Percentiles rank a stretch among this genome's conserved stretches.
phyloP scores from a whole-genome alignment of 768 basidiomycete genomes.

The Naematelia aurantialba region DNA sequence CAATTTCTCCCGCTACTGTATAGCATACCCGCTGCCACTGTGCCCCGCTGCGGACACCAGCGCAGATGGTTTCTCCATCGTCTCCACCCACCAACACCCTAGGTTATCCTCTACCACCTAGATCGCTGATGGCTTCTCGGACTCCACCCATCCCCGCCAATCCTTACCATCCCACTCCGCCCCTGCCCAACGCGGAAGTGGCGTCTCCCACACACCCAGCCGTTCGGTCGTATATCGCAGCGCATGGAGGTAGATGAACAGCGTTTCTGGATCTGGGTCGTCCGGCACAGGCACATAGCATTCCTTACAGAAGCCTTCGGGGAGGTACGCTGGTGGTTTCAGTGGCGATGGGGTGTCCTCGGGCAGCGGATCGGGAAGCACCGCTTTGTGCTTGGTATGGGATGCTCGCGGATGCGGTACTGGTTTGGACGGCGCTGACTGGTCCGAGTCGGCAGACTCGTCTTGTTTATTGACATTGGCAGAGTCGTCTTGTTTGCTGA shows the following conservation, averaged over 20 bases:
- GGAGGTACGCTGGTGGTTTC: conserved; percentile 33
- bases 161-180: conserved; percentile 50
- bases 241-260: conserved; percentile 96
- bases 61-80: no score
- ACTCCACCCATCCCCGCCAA: conserved; percentile 43
- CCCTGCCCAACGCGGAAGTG: conserved; percentile 72
- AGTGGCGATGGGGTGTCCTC: conserved; percentile 29
- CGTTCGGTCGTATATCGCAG: conserved; percentile 56
- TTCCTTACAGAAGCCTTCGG: conserved; percentile 68
- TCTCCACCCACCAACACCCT: no score
- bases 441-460: not conserved
- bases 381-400: conserved; percentile 4
- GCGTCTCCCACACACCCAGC: conserved; percentile 40
- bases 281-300: conserved; percentile 91
- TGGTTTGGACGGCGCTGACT: not conserved
- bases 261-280: conserved; percentile 83
- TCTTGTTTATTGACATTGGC: no score
- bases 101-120: conserved; percentile 18
- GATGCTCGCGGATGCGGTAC: conserved; percentile 2
- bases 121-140: conserved; percentile 4
- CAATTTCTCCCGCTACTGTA: no score
- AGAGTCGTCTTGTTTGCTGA: no score
- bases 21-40: no score
- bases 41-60: no score
- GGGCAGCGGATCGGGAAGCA: conserved; percentile 12